A percentile compares a stretch with the other conserved stretches of the same genome.
Conservation (phyloP, 2,329 filamentous ascomycete species). For the Hymenotorrendiella dingleyae region DNA sequence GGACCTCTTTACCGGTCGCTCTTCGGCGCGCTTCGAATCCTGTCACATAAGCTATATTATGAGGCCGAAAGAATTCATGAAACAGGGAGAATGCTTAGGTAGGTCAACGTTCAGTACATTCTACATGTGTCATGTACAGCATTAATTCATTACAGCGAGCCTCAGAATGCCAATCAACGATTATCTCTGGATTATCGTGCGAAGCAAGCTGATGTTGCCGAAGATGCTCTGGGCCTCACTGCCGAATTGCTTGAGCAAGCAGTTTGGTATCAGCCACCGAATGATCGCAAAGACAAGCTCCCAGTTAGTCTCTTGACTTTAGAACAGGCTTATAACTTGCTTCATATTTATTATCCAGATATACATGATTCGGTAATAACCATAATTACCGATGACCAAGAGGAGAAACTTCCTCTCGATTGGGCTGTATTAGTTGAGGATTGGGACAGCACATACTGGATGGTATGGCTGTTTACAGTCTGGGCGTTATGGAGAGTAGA, state of each 20-base stretch:
- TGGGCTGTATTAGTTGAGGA: constrained; percentile 22
- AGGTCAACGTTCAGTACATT: constrained; percentile 1
- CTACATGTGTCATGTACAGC: background rate
- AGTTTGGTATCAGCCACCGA: background rate
- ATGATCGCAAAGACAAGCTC: background rate
- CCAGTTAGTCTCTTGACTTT: constrained; percentile 17
- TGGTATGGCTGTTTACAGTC: constrained; percentile 22
- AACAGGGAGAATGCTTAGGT: constrained; percentile 7
- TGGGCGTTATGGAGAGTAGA: constrained; percentile 11
- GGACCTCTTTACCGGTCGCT: constrained; percentile 16
- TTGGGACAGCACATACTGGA: constrained; percentile 24
- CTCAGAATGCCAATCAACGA: constrained; percentile 21
- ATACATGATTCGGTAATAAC: constrained; percentile 7
- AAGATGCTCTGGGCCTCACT: constrained; percentile 9
- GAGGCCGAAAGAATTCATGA: constrained; percentile 14
- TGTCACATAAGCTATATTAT: constrained; percentile 17
- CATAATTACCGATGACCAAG: constrained; percentile 23
- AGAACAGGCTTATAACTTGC: constrained; percentile 20
- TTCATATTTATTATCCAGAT: constrained; percentile 10
- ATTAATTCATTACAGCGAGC: constrained; percentile 9
- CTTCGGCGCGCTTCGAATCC: constrained; percentile 11
- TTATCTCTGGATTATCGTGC: constrained; percentile 21
- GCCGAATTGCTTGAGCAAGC: background rate
- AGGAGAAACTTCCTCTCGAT: constrained; percentile 22
- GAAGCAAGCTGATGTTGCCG: constrained; percentile 17